These are phyloP conservation scores for Wolfiporia cocos DNA, from an alignment of 1,284 basidiomycete genomes.

Conservation along the genomic window DNA sequence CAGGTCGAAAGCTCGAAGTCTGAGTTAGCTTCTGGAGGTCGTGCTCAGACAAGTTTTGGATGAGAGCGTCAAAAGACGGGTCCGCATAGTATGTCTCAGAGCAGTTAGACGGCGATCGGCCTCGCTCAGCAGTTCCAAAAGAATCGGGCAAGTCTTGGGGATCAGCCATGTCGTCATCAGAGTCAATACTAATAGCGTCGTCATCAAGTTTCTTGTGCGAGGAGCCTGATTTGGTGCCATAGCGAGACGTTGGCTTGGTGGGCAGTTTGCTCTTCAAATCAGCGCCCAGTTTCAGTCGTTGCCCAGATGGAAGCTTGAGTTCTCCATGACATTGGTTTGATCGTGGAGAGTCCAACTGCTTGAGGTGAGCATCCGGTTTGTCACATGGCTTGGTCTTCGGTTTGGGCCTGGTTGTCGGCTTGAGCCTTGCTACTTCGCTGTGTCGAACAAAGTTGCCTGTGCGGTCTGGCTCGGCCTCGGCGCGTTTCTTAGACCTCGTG, in stretches of 20 bases:
- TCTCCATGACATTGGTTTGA: slow-evolving; percentile 34
- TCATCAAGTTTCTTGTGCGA: too few relatives aligned
- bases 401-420: slow-evolving; percentile 14
- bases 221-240: too few relatives aligned
- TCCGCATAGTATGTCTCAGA: too few relatives aligned
- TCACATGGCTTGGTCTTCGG: slow-evolving; percentile 12
- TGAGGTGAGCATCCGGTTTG: slow-evolving; percentile 27
- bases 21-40: too few relatives aligned
- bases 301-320: slow-evolving; percentile 35
- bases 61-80: too few relatives aligned
- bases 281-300: slow-evolving; percentile 40
- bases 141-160: slow-evolving; percentile 29
- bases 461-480: slow-evolving; percentile 11
- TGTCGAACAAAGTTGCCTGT: neutral
- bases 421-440: slow-evolving; percentile 5
- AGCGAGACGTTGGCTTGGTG: too few relatives aligned
- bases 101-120: too few relatives aligned
- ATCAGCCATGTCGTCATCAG: slow-evolving; percentile 44
- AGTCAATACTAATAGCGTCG: too few relatives aligned
- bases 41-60: too few relatives aligned
- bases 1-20: too few relatives aligned
- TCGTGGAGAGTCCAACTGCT: slow-evolving; percentile 42
- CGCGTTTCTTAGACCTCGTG: slow-evolving; percentile 27
- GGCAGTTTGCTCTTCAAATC: too few relatives aligned
- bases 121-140: slow-evolving; percentile 28